Evolutionary conservation across 2,329 filamentous ascomycete genomes (phyloP), one percentile per base, ranked within the genome.

Genomic region (Ceratocystis variospora): DNA sequence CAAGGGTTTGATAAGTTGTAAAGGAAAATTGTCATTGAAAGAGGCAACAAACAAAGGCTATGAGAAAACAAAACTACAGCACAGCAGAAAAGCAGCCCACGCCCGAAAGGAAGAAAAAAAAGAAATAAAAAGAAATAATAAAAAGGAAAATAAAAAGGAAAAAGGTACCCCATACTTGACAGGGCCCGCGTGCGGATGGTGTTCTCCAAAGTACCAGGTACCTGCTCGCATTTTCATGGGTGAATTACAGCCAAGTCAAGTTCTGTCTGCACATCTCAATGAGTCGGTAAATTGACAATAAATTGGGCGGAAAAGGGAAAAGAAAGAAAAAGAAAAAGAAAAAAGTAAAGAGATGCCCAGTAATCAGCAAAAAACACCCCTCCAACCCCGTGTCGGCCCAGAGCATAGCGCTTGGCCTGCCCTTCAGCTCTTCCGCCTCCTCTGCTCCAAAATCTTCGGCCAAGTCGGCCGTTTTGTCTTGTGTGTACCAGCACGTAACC

Each of bases 151-250:
- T n/a, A n/a, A 25, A 22, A 8, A 53, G 19, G 12, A 28, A 53
- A 53, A 17, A 48, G 28, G 53, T 59, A 59, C 28, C 28, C 28
- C 53, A 59, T 59, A 59, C 53, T 59, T 59, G 53, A 15, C 53
- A 59, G 53, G 53, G 53, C 28, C 28, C n/a, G 28, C 28, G 28
- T 59, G 53, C 28, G 53, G 53, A 10, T 6, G 5, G 22, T 33
- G 53, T 25, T 37, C 25, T 8, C 15, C 28, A 59, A 33, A 59
- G 53, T 59, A 59, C 53, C 53, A 25, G 53, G 53, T 59, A 59
- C 53, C 53, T 59, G 17, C 53, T 59, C 37, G 53, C 1, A 12
- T 28, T 25, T 53, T 3, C 19, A 12, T 53, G 19, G 19, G 19
- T 7, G 2, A 25, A 25, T 10, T 41, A 41, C 8, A 41, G 7